Percentiles rank a stretch among this genome's conserved stretches.
These are phyloP conservation scores for Rutidosis leptorrhynchoides DNA, from an alignment of 129 eudicot species.

Conservation along the genomic window DNA sequence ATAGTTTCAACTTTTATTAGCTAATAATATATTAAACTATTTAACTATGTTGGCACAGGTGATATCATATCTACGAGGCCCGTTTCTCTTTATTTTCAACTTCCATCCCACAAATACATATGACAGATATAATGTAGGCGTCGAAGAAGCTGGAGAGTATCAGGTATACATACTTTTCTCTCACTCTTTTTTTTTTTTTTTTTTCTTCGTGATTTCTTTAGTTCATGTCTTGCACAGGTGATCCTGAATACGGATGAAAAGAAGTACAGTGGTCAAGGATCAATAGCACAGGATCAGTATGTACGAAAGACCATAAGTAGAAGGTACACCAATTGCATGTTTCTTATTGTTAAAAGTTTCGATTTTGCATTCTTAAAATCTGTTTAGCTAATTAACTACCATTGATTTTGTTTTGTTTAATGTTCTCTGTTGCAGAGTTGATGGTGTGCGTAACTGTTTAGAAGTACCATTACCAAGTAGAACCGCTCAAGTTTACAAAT, in stretches of 20 bases:
- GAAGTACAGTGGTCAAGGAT: conserved; percentile 76
- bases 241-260: conserved; percentile 76
- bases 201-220: not conserved
- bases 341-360: not conserved
- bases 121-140: conserved; percentile 69
- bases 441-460: conserved; percentile 70
- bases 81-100: conserved; percentile 78
- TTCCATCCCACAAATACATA: conserved; percentile 77
- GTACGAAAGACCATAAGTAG: conserved; percentile 57
- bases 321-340: conserved; percentile 44
- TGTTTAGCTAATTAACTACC: not conserved
- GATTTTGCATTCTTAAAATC: not conserved
- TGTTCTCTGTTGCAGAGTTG: conserved; percentile 47
- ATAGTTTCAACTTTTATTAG: conserved; percentile 1
- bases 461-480: conserved; percentile 79
- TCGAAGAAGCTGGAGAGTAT: conserved; percentile 99
- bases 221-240: conserved; percentile 40
- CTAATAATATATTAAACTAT: not conserved
- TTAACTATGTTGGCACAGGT: conserved; percentile 45
- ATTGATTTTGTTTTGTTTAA: not conserved
- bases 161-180: conserved; percentile 44
- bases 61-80: conserved; percentile 84
- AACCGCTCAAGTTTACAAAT: conserved; percentile 78
- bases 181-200: not conserved
- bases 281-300: conserved; percentile 49